Conservation (phyloP, 305 asterid species). For the Fraxinus velutina region DNA sequence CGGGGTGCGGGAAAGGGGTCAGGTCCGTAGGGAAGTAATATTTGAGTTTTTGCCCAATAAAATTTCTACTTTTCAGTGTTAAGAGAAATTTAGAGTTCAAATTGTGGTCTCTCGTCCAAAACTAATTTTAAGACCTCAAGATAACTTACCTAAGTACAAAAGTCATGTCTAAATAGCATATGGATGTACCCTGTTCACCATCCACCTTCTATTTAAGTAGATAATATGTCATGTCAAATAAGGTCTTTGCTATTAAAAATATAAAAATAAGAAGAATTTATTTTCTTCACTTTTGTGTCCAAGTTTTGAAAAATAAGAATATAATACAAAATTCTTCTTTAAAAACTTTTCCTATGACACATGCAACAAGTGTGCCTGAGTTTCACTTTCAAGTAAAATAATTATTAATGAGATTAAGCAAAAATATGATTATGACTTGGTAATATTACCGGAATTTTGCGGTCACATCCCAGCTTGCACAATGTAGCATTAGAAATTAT, state of each 20-base stretch:
- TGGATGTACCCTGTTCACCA: not conserved
- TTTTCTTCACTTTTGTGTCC: not conserved
- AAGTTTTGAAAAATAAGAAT: not conserved
- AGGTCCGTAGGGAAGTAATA: not conserved
- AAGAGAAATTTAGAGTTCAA: not conserved
- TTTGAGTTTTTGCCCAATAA: not conserved
- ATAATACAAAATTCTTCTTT: not conserved
- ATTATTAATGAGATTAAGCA: not conserved
- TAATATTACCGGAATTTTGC: constrained; percentile 58
- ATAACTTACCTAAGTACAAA: not conserved
- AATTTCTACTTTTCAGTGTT: not conserved
- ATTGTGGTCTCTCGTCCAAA: not conserved
- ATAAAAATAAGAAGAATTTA: not conserved
- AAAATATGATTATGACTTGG: not conserved
- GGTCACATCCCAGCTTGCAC: constrained; percentile 70
- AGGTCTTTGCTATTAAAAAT: not conserved
- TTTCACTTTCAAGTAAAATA: not conserved
- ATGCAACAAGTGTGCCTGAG: not conserved
- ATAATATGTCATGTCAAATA: not conserved
- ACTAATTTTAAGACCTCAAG: not conserved
- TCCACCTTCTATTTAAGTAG: not conserved
- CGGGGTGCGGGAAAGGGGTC: not conserved
- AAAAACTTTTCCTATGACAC: not conserved
- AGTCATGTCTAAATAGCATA: not conserved
- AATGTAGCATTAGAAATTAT: constrained; percentile 57